Conservation (phyloP, 2,329 filamentous ascomycete species). For the Colletotrichum tropicicola region DNA sequence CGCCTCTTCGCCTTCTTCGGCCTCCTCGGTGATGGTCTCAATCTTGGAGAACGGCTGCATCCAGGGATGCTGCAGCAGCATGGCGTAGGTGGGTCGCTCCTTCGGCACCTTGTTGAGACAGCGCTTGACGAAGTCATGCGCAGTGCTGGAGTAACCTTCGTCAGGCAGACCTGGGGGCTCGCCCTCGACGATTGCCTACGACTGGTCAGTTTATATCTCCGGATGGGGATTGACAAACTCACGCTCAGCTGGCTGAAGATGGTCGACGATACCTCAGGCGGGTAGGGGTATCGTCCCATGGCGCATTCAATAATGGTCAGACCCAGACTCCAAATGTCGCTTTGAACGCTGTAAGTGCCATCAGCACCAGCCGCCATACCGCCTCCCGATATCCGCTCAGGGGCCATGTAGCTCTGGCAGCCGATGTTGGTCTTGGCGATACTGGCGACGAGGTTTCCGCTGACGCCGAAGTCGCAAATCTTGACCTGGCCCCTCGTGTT, state of each 20-base stretch:
- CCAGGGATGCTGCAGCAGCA: slow-evolving; percentile 91
- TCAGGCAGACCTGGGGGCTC: slow-evolving; percentile 89
- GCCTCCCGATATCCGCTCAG: slow-evolving; percentile 91
- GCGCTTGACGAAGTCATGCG: slow-evolving; percentile 85
- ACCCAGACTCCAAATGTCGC: slow-evolving; percentile 96
- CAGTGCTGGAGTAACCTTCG: slow-evolving; percentile 79
- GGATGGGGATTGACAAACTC: slow-evolving; percentile 53
- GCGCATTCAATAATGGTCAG: slow-evolving; percentile 96
- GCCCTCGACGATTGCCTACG: slow-evolving; percentile 94
- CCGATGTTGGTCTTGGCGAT: slow-evolving; percentile 99
- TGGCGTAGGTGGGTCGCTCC: slow-evolving; percentile 91
- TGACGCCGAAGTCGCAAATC: slow-evolving; percentile 98
- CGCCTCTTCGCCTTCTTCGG: slow-evolving; percentile 67
- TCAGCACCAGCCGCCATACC: slow-evolving; percentile 77
- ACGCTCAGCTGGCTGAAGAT: slow-evolving; percentile 98
- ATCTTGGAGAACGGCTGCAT: slow-evolving; percentile 79
- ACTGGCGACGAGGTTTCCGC: slow-evolving; percentile 94
- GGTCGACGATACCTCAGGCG: slow-evolving; percentile 96
- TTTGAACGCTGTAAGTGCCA: slow-evolving; percentile 96
- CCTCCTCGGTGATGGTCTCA: slow-evolving; percentile 76
- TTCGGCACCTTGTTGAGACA: slow-evolving; percentile 94
- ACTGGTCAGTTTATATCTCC: slow-evolving; percentile 31
- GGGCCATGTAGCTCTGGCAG: slow-evolving; percentile 99
- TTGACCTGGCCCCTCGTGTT: slow-evolving; percentile 93
- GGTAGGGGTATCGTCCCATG: slow-evolving; percentile 93